These are phyloP conservation scores for Xerocomellus amylosporus DNA, from an alignment of 768 basidiomycete species.

Conservation along the genomic window DNA sequence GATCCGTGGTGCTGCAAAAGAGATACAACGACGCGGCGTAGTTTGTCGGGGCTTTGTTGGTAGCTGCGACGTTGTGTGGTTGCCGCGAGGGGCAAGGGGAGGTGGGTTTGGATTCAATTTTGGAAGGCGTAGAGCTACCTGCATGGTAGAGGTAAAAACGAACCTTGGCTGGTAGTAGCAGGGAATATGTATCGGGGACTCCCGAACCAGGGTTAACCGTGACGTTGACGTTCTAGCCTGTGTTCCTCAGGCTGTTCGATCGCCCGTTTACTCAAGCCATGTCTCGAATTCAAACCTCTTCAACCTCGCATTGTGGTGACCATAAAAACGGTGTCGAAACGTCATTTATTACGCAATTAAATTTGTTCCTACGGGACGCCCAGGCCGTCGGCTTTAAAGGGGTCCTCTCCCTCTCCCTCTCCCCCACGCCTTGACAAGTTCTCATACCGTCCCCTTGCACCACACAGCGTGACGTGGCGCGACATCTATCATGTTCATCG, in stretches of 20 bases:
- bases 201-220: too few relatives aligned
- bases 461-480: slow-evolving; percentile 45
- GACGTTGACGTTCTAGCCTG: too few relatives aligned
- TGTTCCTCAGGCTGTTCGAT: too few relatives aligned
- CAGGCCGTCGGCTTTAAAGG: too few relatives aligned
- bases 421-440: too few relatives aligned
- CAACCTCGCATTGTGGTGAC: not conserved
- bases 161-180: not conserved
- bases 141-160: too few relatives aligned
- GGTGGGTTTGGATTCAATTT: too few relatives aligned
- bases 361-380: not conserved
- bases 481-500: slow-evolving; percentile 45
- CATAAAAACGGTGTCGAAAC: too few relatives aligned
- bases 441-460: too few relatives aligned
- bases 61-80: not conserved
- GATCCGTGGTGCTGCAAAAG: not conserved
- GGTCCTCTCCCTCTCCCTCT: not conserved
- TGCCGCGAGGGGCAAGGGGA: not conserved
- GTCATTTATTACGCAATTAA: too few relatives aligned
- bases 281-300: not conserved
- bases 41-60: not conserved
- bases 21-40: not conserved
- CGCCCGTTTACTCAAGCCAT: too few relatives aligned
- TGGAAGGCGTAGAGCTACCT: not conserved
- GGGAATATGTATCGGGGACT: too few relatives aligned